A percentile compares a stretch with the other conserved stretches of the same genome.
phyloP scores from a whole-genome alignment of 78 protist species.

The Planoprotostelium fungivorum region DNA sequence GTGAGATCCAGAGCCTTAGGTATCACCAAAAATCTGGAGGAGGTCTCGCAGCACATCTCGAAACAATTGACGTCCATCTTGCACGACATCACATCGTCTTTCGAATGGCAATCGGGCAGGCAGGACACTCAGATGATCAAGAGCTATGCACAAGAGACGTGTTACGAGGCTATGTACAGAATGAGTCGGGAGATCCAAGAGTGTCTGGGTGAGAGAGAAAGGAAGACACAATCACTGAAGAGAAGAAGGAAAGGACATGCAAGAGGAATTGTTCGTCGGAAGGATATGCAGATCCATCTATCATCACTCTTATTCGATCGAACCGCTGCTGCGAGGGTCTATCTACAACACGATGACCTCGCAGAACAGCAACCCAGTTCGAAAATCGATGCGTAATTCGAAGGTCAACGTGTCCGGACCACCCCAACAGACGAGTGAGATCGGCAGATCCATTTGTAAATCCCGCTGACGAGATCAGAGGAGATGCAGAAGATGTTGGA shows the following conservation, averaged over 20 bases:
- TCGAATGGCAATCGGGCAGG: background rate
- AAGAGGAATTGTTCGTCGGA: background rate
- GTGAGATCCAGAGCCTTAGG: background rate
- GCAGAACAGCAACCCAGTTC: background rate
- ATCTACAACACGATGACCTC: background rate
- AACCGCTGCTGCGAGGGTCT: background rate
- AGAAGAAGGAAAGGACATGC: background rate
- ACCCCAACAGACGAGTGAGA: background rate
- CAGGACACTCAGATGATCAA: background rate
- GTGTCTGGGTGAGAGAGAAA: background rate
- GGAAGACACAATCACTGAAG: background rate
- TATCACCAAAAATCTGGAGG: background rate
- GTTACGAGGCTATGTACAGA: background rate
- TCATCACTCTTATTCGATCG: background rate
- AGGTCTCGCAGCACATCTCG: background rate
- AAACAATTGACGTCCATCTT: background rate
- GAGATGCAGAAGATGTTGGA: background rate
- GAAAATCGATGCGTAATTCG: background rate
- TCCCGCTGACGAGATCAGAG: background rate
- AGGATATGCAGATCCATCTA: background rate
- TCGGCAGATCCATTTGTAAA: too few relatives aligned
- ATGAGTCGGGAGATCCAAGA: background rate
- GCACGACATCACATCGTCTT: background rate
- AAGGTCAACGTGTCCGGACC: background rate
- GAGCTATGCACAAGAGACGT: background rate